A percentile compares a stretch with the other conserved stretches of the same genome.
phyloP scores from a whole-genome alignment of 2,329 filamentous ascomycete genomes.

The Fusarium algeriense region DNA sequence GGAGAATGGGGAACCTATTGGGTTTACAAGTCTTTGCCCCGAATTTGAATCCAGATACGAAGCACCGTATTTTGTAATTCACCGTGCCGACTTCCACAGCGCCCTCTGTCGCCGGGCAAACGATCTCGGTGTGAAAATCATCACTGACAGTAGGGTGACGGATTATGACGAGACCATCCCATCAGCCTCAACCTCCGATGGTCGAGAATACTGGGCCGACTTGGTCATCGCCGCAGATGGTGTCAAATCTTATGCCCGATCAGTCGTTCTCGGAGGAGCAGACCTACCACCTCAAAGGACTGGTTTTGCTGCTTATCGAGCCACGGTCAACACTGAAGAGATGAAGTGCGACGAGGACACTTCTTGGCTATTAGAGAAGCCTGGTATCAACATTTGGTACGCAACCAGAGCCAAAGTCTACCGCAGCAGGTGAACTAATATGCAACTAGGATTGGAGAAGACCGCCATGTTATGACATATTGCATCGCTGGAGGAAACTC shows the following conservation, averaged over 20 bases:
- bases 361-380: neutral
- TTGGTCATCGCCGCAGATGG: neutral
- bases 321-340: neutral
- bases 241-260: slow-evolving; percentile 4
- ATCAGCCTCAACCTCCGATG: neutral
- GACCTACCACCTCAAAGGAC: slow-evolving; percentile 8
- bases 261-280: neutral
- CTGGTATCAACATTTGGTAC: slow-evolving; percentile 7
- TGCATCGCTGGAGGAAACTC: slow-evolving; percentile 3
- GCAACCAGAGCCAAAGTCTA: fast-evolving
- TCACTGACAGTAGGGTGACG: neutral
- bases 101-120: neutral
- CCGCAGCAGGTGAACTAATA: fast-evolving
- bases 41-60: slow-evolving; percentile 1
- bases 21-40: neutral
- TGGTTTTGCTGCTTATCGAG: slow-evolving; percentile 3
- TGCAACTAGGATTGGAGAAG: slow-evolving; percentile 2
- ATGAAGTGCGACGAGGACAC: neutral
- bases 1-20: neutral
- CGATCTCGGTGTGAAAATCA: neutral
- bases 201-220: neutral
- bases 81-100: slow-evolving; percentile 5
- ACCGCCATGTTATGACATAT: slow-evolving; percentile 13
- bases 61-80: slow-evolving; percentile 1
- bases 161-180: neutral